Conservation (phyloP, 257 asterid species). For the Solanum medicagineum region DNA sequence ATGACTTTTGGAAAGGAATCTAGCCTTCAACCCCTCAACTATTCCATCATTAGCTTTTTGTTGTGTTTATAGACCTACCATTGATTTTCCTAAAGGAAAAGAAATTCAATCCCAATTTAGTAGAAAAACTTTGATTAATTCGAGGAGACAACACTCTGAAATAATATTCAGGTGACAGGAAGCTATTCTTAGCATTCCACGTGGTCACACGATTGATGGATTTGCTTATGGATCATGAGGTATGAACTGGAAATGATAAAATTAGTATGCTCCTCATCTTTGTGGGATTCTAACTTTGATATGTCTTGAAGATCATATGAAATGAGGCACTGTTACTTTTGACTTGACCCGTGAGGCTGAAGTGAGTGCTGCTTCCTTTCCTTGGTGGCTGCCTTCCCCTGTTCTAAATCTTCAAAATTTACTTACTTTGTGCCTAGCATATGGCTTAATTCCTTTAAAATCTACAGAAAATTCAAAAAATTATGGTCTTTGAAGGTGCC, state of each 20-base stretch:
- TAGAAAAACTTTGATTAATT: neutral
- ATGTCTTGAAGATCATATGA: conserved; percentile 55
- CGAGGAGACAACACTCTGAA: conserved; percentile 6
- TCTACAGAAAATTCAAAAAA: conserved; percentile 92
- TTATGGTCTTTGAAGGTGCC: conserved; percentile 95
- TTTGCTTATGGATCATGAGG: conserved; percentile 99
- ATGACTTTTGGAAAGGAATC: too few relatives aligned
- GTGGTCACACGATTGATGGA: conserved; percentile 94
- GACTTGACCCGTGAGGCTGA: conserved; percentile 97
- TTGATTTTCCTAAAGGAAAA: too few relatives aligned
- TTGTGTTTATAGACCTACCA: too few relatives aligned
- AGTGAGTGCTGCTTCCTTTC: conserved; percentile 30
- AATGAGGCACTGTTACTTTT: conserved; percentile 84
- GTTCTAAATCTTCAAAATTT: neutral
- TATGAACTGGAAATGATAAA: conserved; percentile 18
- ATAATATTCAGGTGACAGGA: conserved; percentile 71
- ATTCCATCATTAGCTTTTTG: too few relatives aligned
- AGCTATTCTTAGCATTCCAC: conserved; percentile 84
- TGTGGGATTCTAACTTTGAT: neutral
- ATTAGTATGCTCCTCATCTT: neutral
- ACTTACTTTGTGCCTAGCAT: neutral
- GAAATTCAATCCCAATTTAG: too few relatives aligned
- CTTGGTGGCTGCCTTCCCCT: neutral
- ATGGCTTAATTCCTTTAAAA: neutral
- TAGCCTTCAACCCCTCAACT: too few relatives aligned